A percentile compares a stretch with the other conserved stretches of the same genome.
Evolutionary conservation across 2,329 filamentous ascomycete species (phyloP).

Genomic region (Ophiocordyceps camponoti-leonardi): DNA sequence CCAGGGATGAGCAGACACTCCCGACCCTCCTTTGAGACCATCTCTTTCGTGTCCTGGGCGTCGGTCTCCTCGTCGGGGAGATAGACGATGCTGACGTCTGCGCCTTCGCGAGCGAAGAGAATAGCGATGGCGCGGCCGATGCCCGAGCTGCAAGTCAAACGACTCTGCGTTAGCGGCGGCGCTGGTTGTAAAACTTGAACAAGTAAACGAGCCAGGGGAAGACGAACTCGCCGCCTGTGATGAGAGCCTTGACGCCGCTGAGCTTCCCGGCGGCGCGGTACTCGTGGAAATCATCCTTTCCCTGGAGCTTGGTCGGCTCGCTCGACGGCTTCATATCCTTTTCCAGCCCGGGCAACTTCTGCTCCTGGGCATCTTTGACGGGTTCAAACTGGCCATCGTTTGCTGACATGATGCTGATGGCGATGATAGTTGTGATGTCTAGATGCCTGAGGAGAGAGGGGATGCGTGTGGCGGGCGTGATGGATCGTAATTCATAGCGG

Average conservation of each 20-base stretch:
- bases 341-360: constrained; percentile 20
- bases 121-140: constrained; percentile 37
- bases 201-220: not conserved
- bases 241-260: constrained; percentile 30
- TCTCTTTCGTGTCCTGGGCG: constrained; percentile 32
- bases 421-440: too few species aligned
- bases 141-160: constrained; percentile 22
- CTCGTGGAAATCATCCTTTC: constrained; percentile 17
- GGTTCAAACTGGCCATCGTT: constrained; percentile 15
- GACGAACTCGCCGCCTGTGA: constrained; percentile 38
- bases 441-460: too few species aligned
- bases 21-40: constrained; percentile 31
- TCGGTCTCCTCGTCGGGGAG: constrained; percentile 37
- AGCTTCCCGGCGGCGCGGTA: constrained; percentile 29
- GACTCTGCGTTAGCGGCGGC: not conserved
- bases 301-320: constrained; percentile 22
- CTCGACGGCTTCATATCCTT: constrained; percentile 20
- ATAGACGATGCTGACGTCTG: constrained; percentile 37
- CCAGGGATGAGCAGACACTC: constrained; percentile 28
- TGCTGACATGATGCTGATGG: not conserved
- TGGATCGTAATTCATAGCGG: too few species aligned
- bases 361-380: constrained; percentile 15
- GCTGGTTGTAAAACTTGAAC: too few species aligned
- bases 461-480: too few species aligned
- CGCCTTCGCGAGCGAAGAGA: constrained; percentile 39